phyloP scores from a whole-genome alignment of 352 stramenopile genomes.

The Lagenidium giganteum region DNA sequence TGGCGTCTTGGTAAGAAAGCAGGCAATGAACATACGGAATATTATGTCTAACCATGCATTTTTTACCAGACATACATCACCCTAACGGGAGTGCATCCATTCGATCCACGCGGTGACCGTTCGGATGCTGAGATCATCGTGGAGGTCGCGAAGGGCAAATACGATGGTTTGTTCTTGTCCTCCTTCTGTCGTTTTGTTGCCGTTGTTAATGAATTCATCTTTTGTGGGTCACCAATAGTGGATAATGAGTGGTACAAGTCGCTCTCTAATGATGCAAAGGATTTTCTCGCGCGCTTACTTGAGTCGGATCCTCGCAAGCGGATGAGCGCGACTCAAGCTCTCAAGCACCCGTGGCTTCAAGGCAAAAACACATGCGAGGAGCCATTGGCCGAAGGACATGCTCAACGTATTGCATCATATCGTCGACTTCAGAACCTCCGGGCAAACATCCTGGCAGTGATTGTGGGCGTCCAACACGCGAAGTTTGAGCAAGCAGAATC shows the following conservation, averaged over 20 bases:
- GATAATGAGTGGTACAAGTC: slow-evolving; percentile 63
- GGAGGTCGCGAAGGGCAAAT: slow-evolving; percentile 44
- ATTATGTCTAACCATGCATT: not conserved
- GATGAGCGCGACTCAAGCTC: slow-evolving; percentile 45
- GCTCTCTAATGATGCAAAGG: slow-evolving; percentile 53
- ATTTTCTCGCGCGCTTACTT: slow-evolving; percentile 49
- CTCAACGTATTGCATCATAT: slow-evolving; percentile 49
- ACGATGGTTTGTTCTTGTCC: slow-evolving; percentile 32
- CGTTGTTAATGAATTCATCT: not conserved
- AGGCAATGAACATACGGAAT: too few relatives aligned
- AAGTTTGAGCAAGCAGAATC: slow-evolving; percentile 28
- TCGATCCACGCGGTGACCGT: slow-evolving; percentile 62
- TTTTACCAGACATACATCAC: slow-evolving; percentile 55
- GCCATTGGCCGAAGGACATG: slow-evolving; percentile 41
- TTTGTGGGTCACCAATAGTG: slow-evolving; percentile 20
- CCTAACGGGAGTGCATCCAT: slow-evolving; percentile 69
- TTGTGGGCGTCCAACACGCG: slow-evolving; percentile 58
- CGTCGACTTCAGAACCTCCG: slow-evolving; percentile 66
- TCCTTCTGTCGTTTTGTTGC: not conserved
- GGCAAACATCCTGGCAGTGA: slow-evolving; percentile 69
- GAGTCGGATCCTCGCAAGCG: slow-evolving; percentile 40
- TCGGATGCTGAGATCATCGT: slow-evolving; percentile 70
- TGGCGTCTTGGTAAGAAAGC: slow-evolving; percentile 45
- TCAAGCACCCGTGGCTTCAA: slow-evolving; percentile 59
- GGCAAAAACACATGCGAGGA: slow-evolving; percentile 32